Evolutionary conservation across 2,329 filamentous ascomycete genomes (phyloP).

Genomic region (Phialemoniopsis sp.): DNA sequence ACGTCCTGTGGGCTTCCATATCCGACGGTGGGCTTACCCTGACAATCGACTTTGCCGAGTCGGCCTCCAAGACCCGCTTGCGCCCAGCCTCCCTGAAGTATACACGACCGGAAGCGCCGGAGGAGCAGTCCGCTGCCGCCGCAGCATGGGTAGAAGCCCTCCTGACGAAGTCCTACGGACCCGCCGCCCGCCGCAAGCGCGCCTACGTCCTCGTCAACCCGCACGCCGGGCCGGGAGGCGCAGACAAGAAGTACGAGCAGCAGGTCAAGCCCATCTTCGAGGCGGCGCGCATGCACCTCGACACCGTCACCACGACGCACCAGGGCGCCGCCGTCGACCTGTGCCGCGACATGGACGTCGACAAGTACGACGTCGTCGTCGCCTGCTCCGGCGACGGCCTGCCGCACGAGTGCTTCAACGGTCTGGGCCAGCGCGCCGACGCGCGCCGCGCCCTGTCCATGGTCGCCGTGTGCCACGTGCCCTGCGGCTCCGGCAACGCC

Average conservation of each 20-base stretch:
- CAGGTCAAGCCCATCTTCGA: slow-evolving; percentile 79
- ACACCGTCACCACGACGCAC: slow-evolving; percentile 67
- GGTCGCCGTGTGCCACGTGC: slow-evolving; percentile 80
- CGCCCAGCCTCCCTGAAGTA: slow-evolving; percentile 56
- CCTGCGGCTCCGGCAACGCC: slow-evolving; percentile 91
- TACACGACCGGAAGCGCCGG: slow-evolving; percentile 22
- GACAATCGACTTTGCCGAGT: slow-evolving; percentile 68
- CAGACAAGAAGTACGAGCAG: slow-evolving; percentile 67
- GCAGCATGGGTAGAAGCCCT: slow-evolving; percentile 61
- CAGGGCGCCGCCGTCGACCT: slow-evolving; percentile 77
- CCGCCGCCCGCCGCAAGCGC: slow-evolving; percentile 64
- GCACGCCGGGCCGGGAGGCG: slow-evolving; percentile 77
- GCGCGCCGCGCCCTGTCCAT: slow-evolving; percentile 69
- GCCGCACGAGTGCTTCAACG: slow-evolving; percentile 93
- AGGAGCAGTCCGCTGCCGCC: slow-evolving; percentile 32
- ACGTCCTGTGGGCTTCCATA: slow-evolving; percentile 77
- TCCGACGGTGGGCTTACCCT: slow-evolving; percentile 46
- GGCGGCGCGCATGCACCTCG: slow-evolving; percentile 73
- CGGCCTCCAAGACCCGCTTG: slow-evolving; percentile 54
- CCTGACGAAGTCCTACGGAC: slow-evolving; percentile 67
- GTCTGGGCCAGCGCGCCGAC: slow-evolving; percentile 72
- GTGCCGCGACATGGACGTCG: slow-evolving; percentile 69
- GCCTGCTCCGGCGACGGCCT: slow-evolving; percentile 91
- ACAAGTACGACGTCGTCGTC: slow-evolving; percentile 78
- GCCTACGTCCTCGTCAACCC: slow-evolving; percentile 91